A percentile compares a stretch with the other conserved stretches of the same genome.
Conservation (phyloP, 2,329 filamentous ascomycete species). For the Cadophora sp. region DNA sequence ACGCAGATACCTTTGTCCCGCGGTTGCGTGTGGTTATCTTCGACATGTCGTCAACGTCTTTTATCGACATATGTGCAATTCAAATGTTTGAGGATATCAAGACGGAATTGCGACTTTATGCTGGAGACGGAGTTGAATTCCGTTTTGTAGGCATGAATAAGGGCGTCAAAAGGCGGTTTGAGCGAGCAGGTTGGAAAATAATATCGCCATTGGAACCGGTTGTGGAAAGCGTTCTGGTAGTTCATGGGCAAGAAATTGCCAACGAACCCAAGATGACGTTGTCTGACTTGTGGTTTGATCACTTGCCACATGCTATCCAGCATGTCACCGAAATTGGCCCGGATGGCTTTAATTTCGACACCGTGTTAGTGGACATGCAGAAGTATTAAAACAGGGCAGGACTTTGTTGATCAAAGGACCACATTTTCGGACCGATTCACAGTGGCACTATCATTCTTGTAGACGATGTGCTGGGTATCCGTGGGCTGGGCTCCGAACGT, state of each 20-base stretch:
- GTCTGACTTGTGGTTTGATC: slow-evolving; percentile 28
- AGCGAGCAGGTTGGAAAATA: slow-evolving; percentile 29
- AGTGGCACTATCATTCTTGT: neutral
- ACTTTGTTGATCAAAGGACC: neutral
- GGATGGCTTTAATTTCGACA: slow-evolving; percentile 16
- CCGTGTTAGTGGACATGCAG: slow-evolving; percentile 6
- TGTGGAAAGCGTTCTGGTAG: neutral
- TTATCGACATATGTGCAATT: slow-evolving; percentile 32
- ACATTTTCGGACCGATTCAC: neutral
- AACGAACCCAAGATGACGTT: neutral
- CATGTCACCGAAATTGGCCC: neutral
- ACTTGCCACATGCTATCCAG: slow-evolving; percentile 30
- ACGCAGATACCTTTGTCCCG: slow-evolving; percentile 19
- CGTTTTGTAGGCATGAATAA: slow-evolving; percentile 34
- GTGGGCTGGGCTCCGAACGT: neutral
- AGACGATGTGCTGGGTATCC: neutral
- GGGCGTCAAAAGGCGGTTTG: slow-evolving; percentile 28
- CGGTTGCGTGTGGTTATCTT: slow-evolving; percentile 31
- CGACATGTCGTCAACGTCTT: slow-evolving; percentile 29
- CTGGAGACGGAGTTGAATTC: slow-evolving; percentile 30
- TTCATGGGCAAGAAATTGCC: neutral
- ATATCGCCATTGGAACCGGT: slow-evolving; percentile 16
- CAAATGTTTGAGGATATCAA: slow-evolving; percentile 28
- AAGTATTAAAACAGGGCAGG: neutral
- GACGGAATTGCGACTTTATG: slow-evolving; percentile 25